Conservation (phyloP, 1,139 yeast species). For the Komagataea norvegica region DNA sequence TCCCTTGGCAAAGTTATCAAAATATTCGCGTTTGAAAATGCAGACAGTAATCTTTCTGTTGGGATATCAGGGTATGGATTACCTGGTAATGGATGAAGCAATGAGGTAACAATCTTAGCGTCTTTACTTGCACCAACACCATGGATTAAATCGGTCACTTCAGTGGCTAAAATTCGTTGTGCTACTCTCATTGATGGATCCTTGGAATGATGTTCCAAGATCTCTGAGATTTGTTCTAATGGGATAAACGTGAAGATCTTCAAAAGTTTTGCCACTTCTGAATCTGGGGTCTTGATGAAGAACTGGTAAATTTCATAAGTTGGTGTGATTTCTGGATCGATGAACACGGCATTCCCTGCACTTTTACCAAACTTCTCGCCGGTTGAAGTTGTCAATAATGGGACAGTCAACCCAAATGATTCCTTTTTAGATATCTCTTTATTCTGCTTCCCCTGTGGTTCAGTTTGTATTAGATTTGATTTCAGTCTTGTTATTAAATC, state of each 20-base stretch:
- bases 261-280: slow-evolving; percentile 62
- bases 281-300: slow-evolving; percentile 77
- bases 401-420: slow-evolving; percentile 82
- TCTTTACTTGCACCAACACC: slow-evolving; percentile 72
- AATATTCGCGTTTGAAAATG: slow-evolving; percentile 61
- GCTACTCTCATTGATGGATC: slow-evolving; percentile 67
- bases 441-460: slow-evolving; percentile 19
- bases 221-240: slow-evolving; percentile 45
- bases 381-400: slow-evolving; percentile 77
- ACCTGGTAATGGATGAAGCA: slow-evolving; percentile 59
- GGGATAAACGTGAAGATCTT: slow-evolving; percentile 81
- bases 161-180: slow-evolving; percentile 73
- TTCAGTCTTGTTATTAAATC: slow-evolving; percentile 72
- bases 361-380: slow-evolving; percentile 97
- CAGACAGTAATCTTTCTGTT: slow-evolving; percentile 50
- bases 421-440: slow-evolving; percentile 18
- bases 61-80: slow-evolving; percentile 44
- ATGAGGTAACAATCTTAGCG: slow-evolving; percentile 58
- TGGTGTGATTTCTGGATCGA: slow-evolving; percentile 65
- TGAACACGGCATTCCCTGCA: slow-evolving; percentile 94
- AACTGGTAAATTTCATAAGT: slow-evolving; percentile 85
- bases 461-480: slow-evolving; percentile 26
- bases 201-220: slow-evolving; percentile 47
- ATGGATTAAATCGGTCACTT: slow-evolving; percentile 82
- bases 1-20: slow-evolving; percentile 37